phyloP scores from a whole-genome alignment of 1,139 yeast genomes.

The Diutina pseudorugosa region DNA sequence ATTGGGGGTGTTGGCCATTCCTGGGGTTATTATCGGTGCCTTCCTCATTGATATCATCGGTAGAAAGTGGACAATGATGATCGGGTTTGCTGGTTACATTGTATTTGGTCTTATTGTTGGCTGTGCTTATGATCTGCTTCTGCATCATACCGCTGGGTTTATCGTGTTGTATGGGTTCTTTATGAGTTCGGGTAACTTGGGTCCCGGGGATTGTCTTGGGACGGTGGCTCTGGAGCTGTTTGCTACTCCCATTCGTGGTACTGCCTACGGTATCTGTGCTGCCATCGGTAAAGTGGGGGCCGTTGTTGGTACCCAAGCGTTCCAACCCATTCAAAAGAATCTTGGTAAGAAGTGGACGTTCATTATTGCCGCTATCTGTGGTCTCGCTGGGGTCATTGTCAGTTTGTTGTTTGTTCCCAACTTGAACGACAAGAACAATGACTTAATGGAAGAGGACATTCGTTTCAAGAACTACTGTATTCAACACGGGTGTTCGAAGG shows the following conservation, averaged over 20 bases:
- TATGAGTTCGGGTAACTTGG: constrained; percentile 53
- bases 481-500: constrained; percentile 8
- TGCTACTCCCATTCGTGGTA: constrained; percentile 70
- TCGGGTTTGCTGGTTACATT: constrained; percentile 46
- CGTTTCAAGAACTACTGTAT: constrained; percentile 49
- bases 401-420: constrained; percentile 58
- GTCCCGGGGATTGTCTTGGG: constrained; percentile 72
- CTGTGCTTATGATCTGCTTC: constrained; percentile 35
- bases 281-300: constrained; percentile 42
- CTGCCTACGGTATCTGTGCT: constrained; percentile 38
- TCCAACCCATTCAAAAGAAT: constrained; percentile 28
- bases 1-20: constrained; percentile 39
- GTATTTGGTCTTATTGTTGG: constrained; percentile 52
- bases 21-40: constrained; percentile 52
- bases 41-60: constrained; percentile 40
- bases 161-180: constrained; percentile 48
- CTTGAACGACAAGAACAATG: constrained; percentile 38
- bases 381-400: constrained; percentile 36
- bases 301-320: constrained; percentile 33
- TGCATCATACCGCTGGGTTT: constrained; percentile 39
- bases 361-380: constrained; percentile 38
- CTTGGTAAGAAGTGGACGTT: constrained; percentile 25
- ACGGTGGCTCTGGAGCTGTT: constrained; percentile 54
- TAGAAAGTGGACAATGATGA: constrained; percentile 43
- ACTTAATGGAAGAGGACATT: constrained; percentile 54